Evolutionary conservation across 73 alveolate species (phyloP).

Genomic region (Paramecium biaurelia): DNA sequence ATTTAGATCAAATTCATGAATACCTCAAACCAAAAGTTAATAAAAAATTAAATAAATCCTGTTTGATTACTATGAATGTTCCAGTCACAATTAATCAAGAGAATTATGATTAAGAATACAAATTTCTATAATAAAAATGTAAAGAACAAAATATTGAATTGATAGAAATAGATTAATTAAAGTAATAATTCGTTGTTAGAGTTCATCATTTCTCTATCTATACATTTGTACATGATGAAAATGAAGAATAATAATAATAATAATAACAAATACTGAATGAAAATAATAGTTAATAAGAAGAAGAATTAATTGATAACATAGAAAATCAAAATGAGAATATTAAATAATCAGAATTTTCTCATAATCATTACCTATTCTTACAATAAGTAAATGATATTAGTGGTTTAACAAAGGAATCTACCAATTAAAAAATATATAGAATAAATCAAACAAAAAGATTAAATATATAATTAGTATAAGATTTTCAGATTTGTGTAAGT

Average conservation of each 20-base stretch:
- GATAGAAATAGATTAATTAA: not conserved
- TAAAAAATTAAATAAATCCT: not conserved
- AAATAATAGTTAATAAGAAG: not conserved
- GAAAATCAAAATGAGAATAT: not conserved
- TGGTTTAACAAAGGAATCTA: not conserved
- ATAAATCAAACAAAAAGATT: not conserved
- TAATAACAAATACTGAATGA: not conserved
- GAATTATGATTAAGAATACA: not conserved
- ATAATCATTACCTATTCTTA: not conserved
- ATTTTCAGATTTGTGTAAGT: not conserved
- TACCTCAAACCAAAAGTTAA: not conserved
- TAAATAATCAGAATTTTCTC: not conserved
- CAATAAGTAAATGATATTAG: not conserved
- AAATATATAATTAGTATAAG: not conserved
- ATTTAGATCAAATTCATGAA: not conserved
- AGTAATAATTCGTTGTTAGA: not conserved
- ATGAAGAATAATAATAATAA: not conserved
- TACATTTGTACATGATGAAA: conserved; percentile 4
- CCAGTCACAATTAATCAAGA: not conserved
- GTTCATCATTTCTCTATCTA: not conserved
- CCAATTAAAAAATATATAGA: not conserved
- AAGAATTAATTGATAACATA: not conserved
- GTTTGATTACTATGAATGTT: not conserved
- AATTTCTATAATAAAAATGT: not conserved
- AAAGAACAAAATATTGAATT: not conserved